phyloP scores from a whole-genome alignment of 169 alveolate genomes.

The Besnoitia besnoiti region DNA sequence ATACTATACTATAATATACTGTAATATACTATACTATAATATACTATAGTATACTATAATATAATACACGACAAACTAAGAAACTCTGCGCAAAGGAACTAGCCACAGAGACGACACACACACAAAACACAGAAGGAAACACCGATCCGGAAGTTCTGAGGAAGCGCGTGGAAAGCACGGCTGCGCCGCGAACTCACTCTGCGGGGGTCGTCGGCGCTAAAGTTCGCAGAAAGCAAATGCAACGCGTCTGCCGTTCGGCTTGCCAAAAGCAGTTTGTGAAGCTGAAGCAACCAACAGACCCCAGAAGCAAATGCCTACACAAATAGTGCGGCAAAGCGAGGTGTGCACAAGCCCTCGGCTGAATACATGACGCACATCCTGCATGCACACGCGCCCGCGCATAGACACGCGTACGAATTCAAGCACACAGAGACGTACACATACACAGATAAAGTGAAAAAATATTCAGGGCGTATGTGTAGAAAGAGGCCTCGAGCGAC shows the following conservation, averaged over 20 bases:
- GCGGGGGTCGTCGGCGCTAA: conserved; percentile 64
- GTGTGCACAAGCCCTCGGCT: background rate
- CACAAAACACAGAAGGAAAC: too few relatives aligned
- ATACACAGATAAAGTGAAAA: background rate
- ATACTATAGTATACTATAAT: too few relatives aligned
- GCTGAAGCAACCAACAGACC: background rate
- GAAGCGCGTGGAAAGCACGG: background rate
- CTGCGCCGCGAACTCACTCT: conserved; percentile 31
- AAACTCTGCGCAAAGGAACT: too few relatives aligned
- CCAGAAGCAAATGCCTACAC: background rate
- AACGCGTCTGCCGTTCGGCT: conserved; percentile 41
- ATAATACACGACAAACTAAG: too few relatives aligned
- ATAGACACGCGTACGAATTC: too few relatives aligned
- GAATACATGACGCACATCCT: background rate
- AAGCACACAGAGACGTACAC: background rate
- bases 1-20: too few relatives aligned
- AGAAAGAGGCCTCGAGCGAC: background rate
- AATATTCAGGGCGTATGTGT: too few relatives aligned
- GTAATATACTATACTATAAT: too few relatives aligned
- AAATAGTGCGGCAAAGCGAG: too few relatives aligned
- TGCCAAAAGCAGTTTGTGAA: conserved; percentile 51
- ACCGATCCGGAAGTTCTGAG: background rate
- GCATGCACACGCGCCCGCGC: background rate
- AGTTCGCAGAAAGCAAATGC: conserved; percentile 43
- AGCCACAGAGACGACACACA: background rate